Percentiles rank a stretch among this genome's conserved stretches.
Evolutionary conservation across 2,329 filamentous ascomycete species (phyloP).

Genomic region (Botrytis sinoallii): DNA sequence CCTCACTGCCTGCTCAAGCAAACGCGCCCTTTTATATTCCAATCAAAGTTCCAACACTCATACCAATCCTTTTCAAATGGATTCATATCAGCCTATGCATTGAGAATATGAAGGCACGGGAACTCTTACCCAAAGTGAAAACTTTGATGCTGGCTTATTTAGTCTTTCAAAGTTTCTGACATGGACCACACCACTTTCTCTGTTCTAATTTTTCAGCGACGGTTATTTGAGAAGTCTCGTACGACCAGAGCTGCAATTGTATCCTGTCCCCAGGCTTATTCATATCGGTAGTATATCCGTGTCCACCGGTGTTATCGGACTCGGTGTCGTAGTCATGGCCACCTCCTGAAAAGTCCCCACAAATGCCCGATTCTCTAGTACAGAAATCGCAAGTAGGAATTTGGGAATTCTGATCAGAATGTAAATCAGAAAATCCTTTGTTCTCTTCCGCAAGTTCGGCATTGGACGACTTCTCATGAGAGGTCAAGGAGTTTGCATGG

Average conservation of each 20-base stretch:
- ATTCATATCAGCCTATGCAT: not conserved
- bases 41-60: not conserved
- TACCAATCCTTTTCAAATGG: not conserved
- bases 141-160: not conserved
- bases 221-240: conserved; percentile 11
- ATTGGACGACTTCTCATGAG: not conserved
- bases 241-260: conserved; percentile 4
- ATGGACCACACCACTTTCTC: conserved; percentile 8
- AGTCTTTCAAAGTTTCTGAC: not conserved
- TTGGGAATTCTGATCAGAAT: not conserved
- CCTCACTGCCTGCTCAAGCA: not conserved
- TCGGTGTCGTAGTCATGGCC: conserved; percentile 1
- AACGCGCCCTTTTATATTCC: not conserved
- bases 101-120: not conserved
- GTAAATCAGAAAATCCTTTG: not conserved
- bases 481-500: not conserved
- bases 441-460: not conserved
- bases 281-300: conserved; percentile 4
- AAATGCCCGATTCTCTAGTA: not conserved
- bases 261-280: not conserved
- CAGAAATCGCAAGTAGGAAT: not conserved
- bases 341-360: not conserved
- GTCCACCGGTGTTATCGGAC: conserved; percentile 7
- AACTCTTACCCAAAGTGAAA: not conserved
- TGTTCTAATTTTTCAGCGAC: conserved; percentile 11